Percentiles rank a stretch among this genome's conserved stretches.
These are phyloP conservation scores for Lactarius vividus DNA, from an alignment of 768 basidiomycete genomes.

Conservation along the genomic window DNA sequence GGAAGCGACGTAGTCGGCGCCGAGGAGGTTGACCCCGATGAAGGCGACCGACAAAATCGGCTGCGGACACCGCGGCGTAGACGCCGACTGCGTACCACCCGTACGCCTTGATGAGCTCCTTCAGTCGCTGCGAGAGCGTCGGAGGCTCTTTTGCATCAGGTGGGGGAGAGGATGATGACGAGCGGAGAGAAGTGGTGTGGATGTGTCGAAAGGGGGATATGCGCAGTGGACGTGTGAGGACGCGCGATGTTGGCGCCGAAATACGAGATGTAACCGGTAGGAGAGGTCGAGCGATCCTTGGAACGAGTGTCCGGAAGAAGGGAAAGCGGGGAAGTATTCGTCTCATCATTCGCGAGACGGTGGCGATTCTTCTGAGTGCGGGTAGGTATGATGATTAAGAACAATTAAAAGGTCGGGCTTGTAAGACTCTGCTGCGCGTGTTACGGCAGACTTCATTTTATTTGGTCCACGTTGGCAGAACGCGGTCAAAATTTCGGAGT, in stretches of 20 bases:
- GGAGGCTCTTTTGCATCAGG: conserved; percentile 42
- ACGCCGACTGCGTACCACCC: conserved; percentile 96
- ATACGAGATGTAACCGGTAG: conserved; percentile 48
- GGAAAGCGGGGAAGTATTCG: conserved; percentile 44
- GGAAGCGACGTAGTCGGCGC: conserved; percentile 84
- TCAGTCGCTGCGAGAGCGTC: conserved; percentile 67
- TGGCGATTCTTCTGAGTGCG: background rate
- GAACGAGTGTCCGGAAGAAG: conserved; percentile 45
- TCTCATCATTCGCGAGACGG: conserved; percentile 16
- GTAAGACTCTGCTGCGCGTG: background rate
- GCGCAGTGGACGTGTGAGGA: conserved; percentile 35
- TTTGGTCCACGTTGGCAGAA: too few species aligned
- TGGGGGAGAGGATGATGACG: conserved; percentile 39
- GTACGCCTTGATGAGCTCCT: conserved; percentile 84
- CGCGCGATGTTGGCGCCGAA: conserved; percentile 33
- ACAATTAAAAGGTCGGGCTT: background rate
- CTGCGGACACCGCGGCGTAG: conserved; percentile 65
- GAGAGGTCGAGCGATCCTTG: conserved; percentile 44
- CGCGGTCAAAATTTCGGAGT: too few species aligned
- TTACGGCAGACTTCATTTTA: background rate
- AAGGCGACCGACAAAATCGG: conserved; percentile 89
- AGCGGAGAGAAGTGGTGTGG: conserved; percentile 48
- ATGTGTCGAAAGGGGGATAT: conserved; percentile 45
- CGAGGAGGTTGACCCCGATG: conserved; percentile 78
- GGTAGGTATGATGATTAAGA: background rate